phyloP scores from a whole-genome alignment of 345 rosid genomes.

The Hevea brasiliensis region DNA sequence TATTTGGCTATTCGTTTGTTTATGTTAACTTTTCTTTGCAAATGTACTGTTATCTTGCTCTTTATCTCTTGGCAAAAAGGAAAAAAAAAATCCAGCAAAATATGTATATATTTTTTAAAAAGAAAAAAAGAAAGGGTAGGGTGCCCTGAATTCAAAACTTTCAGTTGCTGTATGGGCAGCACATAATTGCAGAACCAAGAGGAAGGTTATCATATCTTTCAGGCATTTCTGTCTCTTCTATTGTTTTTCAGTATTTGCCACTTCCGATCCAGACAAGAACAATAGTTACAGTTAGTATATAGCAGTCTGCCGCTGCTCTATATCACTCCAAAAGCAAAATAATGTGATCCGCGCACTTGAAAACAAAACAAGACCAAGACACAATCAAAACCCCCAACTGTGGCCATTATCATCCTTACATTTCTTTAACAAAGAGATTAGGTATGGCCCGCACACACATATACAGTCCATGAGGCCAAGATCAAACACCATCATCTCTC shows the following conservation, averaged over 20 bases:
- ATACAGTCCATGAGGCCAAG: constrained; percentile 9
- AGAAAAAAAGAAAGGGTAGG: not conserved
- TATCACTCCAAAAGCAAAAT: not conserved
- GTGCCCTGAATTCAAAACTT: not conserved
- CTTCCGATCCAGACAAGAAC: constrained; percentile 27
- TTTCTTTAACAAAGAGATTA: constrained; percentile 13
- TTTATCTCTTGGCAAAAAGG: no score
- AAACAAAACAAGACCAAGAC: not conserved
- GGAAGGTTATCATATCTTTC: constrained; percentile 4
- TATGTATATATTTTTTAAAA: no score
- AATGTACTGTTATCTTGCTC: no score
- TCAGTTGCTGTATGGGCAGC: not conserved
- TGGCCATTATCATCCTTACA: not conserved
- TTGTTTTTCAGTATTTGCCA: constrained; percentile 23
- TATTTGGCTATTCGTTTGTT: no score
- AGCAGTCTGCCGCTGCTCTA: constrained; percentile 11
- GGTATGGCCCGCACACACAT: constrained; percentile 12
- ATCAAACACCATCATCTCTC: constrained; percentile 19
- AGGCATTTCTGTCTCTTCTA: constrained; percentile 1
- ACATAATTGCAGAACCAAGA: constrained; percentile 4
- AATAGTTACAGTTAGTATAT: not conserved
- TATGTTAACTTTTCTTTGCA: no score
- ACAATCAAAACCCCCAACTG: not conserved
- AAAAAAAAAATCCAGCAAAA: not conserved
- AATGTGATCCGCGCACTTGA: not conserved